A percentile compares a stretch with the other conserved stretches of the same genome.
Evolutionary conservation across 2,329 filamentous ascomycete genomes (phyloP).

Genomic region (Colletotrichum plurivorum): DNA sequence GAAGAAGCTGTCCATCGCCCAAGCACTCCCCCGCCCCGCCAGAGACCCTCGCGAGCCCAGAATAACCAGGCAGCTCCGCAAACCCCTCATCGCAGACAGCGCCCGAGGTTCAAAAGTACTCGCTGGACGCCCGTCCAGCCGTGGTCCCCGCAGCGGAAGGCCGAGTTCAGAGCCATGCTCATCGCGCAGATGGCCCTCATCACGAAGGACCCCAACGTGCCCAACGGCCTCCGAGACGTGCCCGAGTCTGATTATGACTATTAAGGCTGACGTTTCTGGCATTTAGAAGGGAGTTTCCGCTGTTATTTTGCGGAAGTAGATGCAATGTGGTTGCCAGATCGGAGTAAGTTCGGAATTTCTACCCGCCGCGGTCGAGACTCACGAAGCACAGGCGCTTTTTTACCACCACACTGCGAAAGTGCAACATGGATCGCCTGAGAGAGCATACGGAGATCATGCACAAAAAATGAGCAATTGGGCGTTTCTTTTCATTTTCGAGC

Average conservation of each 20-base stretch:
- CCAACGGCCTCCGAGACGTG: slow-evolving; percentile 6
- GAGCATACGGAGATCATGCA: no score
- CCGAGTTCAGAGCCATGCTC: background rate
- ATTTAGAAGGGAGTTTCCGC: background rate
- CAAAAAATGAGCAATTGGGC: background rate
- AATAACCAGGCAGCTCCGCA: background rate
- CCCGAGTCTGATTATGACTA: background rate
- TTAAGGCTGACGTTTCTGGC: background rate
- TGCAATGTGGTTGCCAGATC: no score
- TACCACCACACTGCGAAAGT: no score
- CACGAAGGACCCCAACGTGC: background rate
- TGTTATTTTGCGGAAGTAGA: no score
- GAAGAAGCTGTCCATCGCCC: no score
- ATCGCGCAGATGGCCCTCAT: background rate
- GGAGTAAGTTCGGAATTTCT: no score
- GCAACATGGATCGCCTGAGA: no score
- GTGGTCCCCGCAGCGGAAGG: slow-evolving; percentile 20
- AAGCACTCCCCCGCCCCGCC: no score
- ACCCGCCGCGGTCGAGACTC: no score
- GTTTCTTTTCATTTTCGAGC: background rate
- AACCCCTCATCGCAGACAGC: background rate
- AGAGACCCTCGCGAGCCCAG: background rate
- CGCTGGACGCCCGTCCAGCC: slow-evolving; percentile 18
- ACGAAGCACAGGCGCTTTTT: no score
- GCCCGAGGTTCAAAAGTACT: background rate